Evolutionary conservation across 2,329 filamentous ascomycete genomes (phyloP).

Genomic region (Sporothrix protearum): DNA sequence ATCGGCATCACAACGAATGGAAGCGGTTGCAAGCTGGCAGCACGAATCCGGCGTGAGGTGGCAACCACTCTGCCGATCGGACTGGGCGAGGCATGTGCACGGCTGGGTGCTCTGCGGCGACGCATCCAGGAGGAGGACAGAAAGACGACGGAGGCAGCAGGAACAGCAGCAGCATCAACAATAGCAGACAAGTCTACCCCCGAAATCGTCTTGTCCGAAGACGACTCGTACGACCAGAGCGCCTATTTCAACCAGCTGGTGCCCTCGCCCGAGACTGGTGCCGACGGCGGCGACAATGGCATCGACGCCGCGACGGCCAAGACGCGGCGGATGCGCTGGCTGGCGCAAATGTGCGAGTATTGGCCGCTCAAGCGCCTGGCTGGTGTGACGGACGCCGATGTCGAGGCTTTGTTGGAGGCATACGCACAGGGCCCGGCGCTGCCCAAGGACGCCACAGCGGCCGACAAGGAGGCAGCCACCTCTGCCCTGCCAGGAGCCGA

Average conservation of each 20-base stretch:
- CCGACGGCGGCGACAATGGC: slow-evolving; percentile 36
- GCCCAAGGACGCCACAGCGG: not conserved
- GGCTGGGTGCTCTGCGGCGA: slow-evolving; percentile 69
- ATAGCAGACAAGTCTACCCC: slow-evolving; percentile 36
- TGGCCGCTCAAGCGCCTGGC: slow-evolving; percentile 87
- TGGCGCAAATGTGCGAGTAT: slow-evolving; percentile 96
- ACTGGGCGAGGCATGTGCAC: slow-evolving; percentile 72
- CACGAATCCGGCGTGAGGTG: slow-evolving; percentile 83
- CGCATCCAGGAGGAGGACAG: slow-evolving; percentile 51
- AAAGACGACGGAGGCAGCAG: not conserved
- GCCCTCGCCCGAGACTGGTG: slow-evolving; percentile 66
- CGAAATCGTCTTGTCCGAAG: not conserved
- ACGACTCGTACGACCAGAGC: slow-evolving; percentile 69
- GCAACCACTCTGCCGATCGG: slow-evolving; percentile 71
- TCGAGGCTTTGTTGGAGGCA: slow-evolving; percentile 69
- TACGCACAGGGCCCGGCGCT: slow-evolving; percentile 48
- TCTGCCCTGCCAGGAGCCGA: slow-evolving; percentile 8
- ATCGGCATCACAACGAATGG: slow-evolving; percentile 95
- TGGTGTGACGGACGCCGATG: slow-evolving; percentile 72
- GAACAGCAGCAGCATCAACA: not conserved
- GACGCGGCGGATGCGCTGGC: slow-evolving; percentile 82
- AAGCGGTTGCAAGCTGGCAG: slow-evolving; percentile 88
- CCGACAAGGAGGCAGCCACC: not conserved
- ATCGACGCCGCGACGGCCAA: slow-evolving; percentile 45
- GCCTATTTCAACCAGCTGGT: slow-evolving; percentile 83